phyloP scores from a whole-genome alignment of 805 yeast species.

The Starmerella potacharoeniae region DNA sequence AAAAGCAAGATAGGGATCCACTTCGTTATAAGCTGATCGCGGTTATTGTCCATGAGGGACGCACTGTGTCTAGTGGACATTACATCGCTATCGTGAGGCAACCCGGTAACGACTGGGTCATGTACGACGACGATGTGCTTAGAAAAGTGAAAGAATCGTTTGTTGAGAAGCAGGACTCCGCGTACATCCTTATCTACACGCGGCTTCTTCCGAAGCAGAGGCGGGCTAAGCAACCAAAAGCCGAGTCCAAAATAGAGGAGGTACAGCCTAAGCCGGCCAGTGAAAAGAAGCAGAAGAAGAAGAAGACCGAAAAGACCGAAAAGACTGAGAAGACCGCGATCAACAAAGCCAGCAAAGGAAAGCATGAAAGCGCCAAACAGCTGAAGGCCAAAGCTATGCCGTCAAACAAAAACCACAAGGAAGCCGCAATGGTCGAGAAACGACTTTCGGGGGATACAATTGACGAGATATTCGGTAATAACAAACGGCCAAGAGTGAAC shows the following conservation, averaged over 20 bases:
- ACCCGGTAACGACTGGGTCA: constrained; percentile 86
- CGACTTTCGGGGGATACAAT: constrained; percentile 21
- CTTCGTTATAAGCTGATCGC: constrained; percentile 60
- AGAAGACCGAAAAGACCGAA: neutral
- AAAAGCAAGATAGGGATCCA: constrained; percentile 29
- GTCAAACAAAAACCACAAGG: neutral
- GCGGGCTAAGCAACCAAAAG: neutral
- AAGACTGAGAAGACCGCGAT: neutral
- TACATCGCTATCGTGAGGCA: constrained; percentile 84
- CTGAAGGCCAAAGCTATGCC: neutral
- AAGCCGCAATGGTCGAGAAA: neutral
- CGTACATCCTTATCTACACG: constrained; percentile 80
- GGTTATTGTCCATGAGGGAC: constrained; percentile 88
- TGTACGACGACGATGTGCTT: constrained; percentile 87
- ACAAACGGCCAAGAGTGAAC: constrained; percentile 1
- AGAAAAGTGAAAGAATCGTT: constrained; percentile 59
- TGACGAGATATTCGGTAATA: constrained; percentile 23
- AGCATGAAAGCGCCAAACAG: neutral
- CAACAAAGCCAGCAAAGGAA: neutral
- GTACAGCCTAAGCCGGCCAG: neutral
- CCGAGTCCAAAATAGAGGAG: neutral
- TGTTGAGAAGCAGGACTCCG: constrained; percentile 74
- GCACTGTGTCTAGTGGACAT: constrained; percentile 87
- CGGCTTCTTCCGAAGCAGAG: constrained; percentile 29
- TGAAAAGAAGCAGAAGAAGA: neutral